Percentiles rank a stretch among this genome's conserved stretches.
phyloP scores from a whole-genome alignment of 208 protist species.

The Acanthamoeba divionensis region DNA sequence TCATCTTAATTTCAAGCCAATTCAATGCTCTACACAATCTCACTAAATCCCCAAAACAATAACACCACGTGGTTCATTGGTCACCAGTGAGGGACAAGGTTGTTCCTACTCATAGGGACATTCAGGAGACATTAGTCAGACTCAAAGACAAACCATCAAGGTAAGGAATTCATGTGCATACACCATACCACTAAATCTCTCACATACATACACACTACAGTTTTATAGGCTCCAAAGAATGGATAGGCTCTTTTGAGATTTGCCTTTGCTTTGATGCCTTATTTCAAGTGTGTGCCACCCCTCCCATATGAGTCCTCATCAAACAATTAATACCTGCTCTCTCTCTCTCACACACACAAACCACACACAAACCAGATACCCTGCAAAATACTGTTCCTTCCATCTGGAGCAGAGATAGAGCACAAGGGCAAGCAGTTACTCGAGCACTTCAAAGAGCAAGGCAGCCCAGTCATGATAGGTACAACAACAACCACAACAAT shows the following conservation, averaged over 20 bases:
- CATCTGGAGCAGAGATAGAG: background rate
- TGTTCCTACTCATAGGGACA: background rate
- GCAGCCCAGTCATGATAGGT: slow-evolving; percentile 13
- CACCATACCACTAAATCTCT: background rate
- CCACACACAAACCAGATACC: background rate
- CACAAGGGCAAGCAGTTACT: slow-evolving; percentile 30
- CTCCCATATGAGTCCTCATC: too few relatives aligned
- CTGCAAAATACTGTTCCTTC: slow-evolving; percentile 3
- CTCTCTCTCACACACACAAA: too few relatives aligned
- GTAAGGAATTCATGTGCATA: background rate
- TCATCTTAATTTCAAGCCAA: too few relatives aligned
- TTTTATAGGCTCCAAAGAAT: background rate
- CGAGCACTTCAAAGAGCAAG: background rate
- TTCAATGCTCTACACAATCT: background rate
- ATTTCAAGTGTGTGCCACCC: background rate
- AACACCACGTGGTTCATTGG: background rate
- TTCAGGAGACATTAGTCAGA: background rate
- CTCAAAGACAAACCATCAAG: background rate
- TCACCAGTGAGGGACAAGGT: background rate
- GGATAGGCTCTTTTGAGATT: slow-evolving; percentile 34
- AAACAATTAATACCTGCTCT: too few relatives aligned
- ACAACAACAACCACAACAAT: too few relatives aligned
- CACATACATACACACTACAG: background rate
- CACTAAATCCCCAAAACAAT: background rate
- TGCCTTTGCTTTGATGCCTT: background rate